These are phyloP conservation scores for Trichopus zeylanicus DNA, from an alignment of 116 monocot genomes.

Conservation along the genomic window DNA sequence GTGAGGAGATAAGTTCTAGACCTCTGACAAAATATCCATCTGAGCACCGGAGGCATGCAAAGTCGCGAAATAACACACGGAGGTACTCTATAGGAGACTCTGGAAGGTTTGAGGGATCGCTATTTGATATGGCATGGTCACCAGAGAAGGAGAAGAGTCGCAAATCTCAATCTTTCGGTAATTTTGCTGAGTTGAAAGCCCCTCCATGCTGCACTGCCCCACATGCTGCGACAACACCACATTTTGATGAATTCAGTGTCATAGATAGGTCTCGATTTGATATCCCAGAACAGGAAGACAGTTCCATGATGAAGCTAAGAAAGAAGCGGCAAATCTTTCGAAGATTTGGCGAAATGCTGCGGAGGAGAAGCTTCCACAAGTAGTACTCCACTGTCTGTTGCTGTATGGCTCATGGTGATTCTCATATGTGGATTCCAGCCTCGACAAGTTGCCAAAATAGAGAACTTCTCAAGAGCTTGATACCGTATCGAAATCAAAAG, in stretches of 20 bases:
- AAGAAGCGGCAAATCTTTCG: slow-evolving; percentile 6
- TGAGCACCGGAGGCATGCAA: not conserved
- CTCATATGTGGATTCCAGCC: no score
- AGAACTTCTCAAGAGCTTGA: no score
- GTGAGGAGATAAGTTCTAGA: not conserved
- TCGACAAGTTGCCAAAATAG: no score
- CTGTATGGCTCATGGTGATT: no score
- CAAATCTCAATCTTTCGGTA: not conserved
- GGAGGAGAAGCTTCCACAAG: slow-evolving; percentile 12
- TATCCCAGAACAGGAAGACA: not conserved
- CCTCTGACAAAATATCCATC: not conserved
- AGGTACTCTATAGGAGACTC: not conserved
- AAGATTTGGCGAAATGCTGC: not conserved
- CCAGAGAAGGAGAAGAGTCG: slow-evolving; percentile 2
- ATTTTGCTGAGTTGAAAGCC: not conserved
- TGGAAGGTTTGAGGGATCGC: not conserved
- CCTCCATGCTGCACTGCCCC: not conserved
- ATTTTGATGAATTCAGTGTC: no score
- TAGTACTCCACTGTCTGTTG: not conserved
- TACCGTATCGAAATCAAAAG: no score
- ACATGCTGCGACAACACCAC: not conserved
- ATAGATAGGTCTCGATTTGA: not conserved
- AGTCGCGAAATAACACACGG: not conserved
- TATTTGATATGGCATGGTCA: slow-evolving; percentile 12
- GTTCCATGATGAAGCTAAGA: not conserved